Evolutionary conservation across 2,329 filamentous ascomycete species (phyloP), one percentile per base, ranked within the genome.

Genomic region (Scedosporium minutisporum): DNA sequence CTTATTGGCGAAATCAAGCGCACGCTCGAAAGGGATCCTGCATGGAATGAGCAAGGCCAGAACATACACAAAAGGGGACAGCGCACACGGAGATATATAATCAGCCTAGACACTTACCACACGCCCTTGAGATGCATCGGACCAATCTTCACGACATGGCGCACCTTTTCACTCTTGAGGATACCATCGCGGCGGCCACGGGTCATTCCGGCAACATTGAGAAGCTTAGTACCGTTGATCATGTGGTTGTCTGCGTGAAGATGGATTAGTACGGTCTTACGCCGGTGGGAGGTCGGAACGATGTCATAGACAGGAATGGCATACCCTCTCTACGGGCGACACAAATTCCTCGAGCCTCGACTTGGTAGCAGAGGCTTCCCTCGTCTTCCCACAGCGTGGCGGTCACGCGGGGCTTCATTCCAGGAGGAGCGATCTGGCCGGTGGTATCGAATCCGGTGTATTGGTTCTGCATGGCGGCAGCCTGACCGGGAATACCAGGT

Each of bases 51-150:
- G 1, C 53, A 33, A 58, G 46, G 41, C n/a, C n/a, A 9, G 6
- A 51, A n/a, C 38, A 29, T 46, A 46, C 18, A 53, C 16, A 18
- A 42, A 44, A 59, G 62, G 41, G 62, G 48, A n/a, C 53, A n/a
- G 27, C 21, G 48, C 33, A 64, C 29, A 60, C 25, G 25, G 25
- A 3, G 4, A 7, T 6, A 29, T 6, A 38, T 38, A 38, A 38
- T 38, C 9, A 14, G 33, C 3, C 9, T 38, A 38, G 33, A 14
- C 12, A 79, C 89, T 78, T 82, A 96, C 92, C 93, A 96, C 67
- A 96, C 93, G 71, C 95, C 95, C 78, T 99, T 99, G 55, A 99
- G 78, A 73, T 97, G 95, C 95, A 99, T 99, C 3, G 95, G 95
- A 0, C 95, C 95, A 73, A 99, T 97, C 78, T 99, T 99, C 65